These are phyloP conservation scores for Phytopythium kandeliae DNA, from an alignment of 352 stramenopile species.

Conservation along the genomic window DNA sequence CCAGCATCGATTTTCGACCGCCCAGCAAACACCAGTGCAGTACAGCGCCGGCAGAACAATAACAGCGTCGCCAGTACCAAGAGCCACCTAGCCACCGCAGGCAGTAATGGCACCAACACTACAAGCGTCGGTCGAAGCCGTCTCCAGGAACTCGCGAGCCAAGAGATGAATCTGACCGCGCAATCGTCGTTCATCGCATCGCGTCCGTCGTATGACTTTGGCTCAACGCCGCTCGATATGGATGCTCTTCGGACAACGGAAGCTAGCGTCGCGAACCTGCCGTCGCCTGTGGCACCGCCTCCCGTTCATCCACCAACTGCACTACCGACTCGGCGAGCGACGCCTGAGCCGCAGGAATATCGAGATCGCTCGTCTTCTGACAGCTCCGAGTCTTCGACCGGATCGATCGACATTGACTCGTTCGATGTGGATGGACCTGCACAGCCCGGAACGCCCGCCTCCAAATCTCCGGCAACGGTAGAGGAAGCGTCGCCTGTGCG, in stretches of 20 bases:
- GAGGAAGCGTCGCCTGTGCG: background rate
- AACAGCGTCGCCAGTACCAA: constrained; percentile 9
- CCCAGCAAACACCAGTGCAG: constrained; percentile 12
- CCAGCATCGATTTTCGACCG: constrained; percentile 67
- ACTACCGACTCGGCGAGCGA: constrained; percentile 6
- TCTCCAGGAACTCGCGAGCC: constrained; percentile 25
- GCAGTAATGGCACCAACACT: constrained; percentile 12
- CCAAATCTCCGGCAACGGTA: background rate
- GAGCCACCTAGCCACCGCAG: constrained; percentile 12
- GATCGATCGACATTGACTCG: constrained; percentile 69
- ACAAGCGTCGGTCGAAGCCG: constrained; percentile 19
- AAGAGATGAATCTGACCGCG: constrained; percentile 10
- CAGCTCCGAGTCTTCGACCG: constrained; percentile 59
- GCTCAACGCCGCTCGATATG: constrained; percentile 22
- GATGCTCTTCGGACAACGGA: constrained; percentile 20
- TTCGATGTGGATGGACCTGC: constrained; percentile 20
- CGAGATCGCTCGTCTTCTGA: constrained; percentile 29
- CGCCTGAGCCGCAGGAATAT: constrained; percentile 13
- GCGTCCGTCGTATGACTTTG: constrained; percentile 2
- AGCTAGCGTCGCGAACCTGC: constrained; percentile 18
- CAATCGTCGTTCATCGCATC: background rate
- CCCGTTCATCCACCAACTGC: constrained; percentile 4
- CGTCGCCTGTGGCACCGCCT: constrained; percentile 7
- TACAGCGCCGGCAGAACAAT: constrained; percentile 10
- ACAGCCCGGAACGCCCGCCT: background rate